Conservation (phyloP, 148 eudicot genomes). For the Rhododendron griersonianum region DNA sequence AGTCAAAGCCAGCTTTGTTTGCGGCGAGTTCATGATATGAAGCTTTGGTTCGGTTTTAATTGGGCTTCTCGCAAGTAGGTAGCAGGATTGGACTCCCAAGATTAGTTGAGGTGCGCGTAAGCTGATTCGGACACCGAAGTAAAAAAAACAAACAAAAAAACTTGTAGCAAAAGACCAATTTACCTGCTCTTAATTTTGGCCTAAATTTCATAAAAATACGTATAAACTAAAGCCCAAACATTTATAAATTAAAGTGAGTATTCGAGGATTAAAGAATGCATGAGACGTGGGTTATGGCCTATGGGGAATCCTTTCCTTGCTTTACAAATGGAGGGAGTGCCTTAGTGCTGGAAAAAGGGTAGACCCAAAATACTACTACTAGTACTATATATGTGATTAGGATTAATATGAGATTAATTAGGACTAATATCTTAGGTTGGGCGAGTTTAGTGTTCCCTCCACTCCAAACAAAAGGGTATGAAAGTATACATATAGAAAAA, state of each 20-base stretch:
- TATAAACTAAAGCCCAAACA: neutral
- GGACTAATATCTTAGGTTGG: conserved; percentile 19
- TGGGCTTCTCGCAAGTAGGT: too few relatives aligned
- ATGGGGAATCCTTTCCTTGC: neutral
- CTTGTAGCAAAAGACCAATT: neutral
- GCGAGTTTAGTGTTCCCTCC: conserved; percentile 54
- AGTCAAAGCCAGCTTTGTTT: too few relatives aligned
- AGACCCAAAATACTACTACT: conserved; percentile 14
- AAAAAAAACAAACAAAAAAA: too few relatives aligned
- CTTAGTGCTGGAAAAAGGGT: conserved; percentile 35
- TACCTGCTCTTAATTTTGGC: neutral
- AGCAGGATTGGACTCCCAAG: too few relatives aligned
- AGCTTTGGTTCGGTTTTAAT: too few relatives aligned
- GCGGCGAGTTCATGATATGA: too few relatives aligned
- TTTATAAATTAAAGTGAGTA: neutral
- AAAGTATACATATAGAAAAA: conserved; percentile 11
- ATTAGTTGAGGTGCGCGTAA: too few relatives aligned
- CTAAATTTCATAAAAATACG: neutral
- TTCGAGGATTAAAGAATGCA: neutral
- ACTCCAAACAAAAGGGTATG: conserved; percentile 56
- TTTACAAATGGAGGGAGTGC: neutral
- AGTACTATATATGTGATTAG: neutral
- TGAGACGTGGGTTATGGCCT: neutral
- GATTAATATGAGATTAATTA: neutral
- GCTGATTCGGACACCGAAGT: too few relatives aligned